phyloP scores from a whole-genome alignment of 352 stramenopile species.

The Thraustochytrium sp. region DNA sequence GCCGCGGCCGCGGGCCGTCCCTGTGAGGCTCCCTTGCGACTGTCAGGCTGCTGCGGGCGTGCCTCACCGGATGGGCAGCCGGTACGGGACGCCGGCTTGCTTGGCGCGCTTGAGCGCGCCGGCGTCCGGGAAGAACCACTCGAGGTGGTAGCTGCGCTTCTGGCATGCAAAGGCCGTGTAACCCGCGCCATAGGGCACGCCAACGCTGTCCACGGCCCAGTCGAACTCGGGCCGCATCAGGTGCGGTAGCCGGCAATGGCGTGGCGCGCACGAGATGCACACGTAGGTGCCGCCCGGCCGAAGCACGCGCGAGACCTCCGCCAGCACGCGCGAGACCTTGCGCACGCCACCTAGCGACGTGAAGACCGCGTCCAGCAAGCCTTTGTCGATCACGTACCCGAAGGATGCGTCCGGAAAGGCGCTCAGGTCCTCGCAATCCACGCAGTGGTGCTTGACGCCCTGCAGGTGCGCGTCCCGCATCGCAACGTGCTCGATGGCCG shows the following conservation, averaged over 20 bases:
- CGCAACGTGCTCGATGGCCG: background rate
- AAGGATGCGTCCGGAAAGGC: constrained; percentile 28
- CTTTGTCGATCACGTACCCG: background rate
- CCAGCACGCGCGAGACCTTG: background rate
- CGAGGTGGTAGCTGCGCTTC: constrained; percentile 4
- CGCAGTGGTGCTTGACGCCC: background rate
- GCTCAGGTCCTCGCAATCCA: constrained; percentile 2
- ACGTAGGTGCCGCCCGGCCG: background rate
- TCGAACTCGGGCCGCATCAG: background rate
- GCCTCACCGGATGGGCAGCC: background rate
- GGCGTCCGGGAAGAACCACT: constrained; percentile 18
- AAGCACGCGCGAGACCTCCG: constrained; percentile 12
- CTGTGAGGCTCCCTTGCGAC: too few relatives aligned
- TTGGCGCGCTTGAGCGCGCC: background rate
- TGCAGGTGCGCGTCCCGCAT: constrained; percentile 14
- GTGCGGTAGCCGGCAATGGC: constrained; percentile 13
- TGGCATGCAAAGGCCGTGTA: background rate
- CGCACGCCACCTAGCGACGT: background rate
- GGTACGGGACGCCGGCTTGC: background rate
- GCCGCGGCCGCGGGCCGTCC: too few relatives aligned
- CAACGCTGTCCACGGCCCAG: background rate
- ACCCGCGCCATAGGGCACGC: background rate
- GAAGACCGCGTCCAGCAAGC: constrained; percentile 26
- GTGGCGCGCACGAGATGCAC: background rate
- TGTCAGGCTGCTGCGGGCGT: too few relatives aligned